Conservation (phyloP, 345 rosid genomes). For the Hypericum androsaemum region DNA sequence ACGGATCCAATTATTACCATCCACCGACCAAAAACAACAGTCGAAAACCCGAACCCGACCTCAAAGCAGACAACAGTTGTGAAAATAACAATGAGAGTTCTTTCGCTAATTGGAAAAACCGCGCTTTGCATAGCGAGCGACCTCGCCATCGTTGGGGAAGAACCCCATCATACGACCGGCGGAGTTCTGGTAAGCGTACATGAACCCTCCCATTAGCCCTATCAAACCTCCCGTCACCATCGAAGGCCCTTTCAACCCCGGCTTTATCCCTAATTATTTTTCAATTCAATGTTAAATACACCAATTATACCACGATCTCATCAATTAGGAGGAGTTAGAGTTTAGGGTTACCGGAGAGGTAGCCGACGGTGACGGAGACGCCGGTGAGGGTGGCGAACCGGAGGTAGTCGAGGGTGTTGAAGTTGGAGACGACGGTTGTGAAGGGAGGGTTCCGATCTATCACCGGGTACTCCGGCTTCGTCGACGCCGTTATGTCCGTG, state of each 20-base stretch:
- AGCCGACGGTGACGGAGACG: conserved; percentile 90
- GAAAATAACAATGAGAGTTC: no score
- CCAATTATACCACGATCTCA: no score
- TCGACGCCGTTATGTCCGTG: conserved; percentile 88
- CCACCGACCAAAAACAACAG: no score
- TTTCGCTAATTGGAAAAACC: conserved; percentile 5
- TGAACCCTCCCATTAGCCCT: conserved; percentile 96
- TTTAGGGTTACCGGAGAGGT: conserved; percentile 53
- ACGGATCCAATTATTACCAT: no score
- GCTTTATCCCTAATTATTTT: conserved; percentile 55
- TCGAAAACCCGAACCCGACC: no score
- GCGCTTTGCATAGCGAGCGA: conserved; percentile 38
- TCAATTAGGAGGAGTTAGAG: neutral
- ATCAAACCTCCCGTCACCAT: conserved; percentile 98
- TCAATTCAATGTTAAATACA: no score
- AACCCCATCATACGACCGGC: conserved; percentile 93
- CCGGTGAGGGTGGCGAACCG: conserved; percentile 70
- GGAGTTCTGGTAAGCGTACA: conserved; percentile 98
- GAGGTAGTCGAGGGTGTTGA: conserved; percentile 67
- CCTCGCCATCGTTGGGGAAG: conserved; percentile 85
- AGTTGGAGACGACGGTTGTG: conserved; percentile 74
- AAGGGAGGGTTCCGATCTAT: conserved; percentile 75
- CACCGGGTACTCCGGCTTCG: conserved; percentile 81
- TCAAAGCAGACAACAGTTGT: no score
- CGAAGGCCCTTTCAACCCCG: conserved; percentile 82